phyloP scores from a whole-genome alignment of 495 filamentous ascomycete genomes.

The Penicillium ochrochloron region DNA sequence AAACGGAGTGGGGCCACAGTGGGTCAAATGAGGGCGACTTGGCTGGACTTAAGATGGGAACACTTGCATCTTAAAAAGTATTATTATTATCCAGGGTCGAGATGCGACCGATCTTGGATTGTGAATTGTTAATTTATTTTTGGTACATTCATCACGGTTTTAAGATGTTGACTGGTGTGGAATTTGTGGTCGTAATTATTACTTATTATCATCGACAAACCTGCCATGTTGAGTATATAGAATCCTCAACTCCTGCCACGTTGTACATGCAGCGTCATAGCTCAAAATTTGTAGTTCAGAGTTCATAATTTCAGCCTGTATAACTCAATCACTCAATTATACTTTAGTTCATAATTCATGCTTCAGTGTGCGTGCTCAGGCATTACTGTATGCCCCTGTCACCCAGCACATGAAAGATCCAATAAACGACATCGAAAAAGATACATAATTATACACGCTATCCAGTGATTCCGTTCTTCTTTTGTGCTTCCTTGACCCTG shows the following conservation, averaged over 20 bases:
- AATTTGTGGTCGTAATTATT: neutral
- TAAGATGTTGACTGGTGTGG: neutral
- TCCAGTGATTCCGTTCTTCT: neutral
- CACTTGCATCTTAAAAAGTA: neutral
- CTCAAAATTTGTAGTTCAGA: neutral
- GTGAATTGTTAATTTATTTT: neutral
- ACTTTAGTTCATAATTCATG: neutral
- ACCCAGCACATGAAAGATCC: neutral
- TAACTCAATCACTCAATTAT: neutral
- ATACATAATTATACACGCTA: neutral
- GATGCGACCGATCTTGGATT: conserved; percentile 7
- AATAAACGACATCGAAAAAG: neutral
- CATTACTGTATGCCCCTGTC: neutral
- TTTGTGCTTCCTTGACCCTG: neutral
- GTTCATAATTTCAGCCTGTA: neutral
- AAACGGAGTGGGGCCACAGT: conserved; percentile 27
- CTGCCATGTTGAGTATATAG: neutral
- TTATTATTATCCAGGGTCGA: neutral
- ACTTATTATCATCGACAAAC: neutral
- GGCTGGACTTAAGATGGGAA: conserved; percentile 16
- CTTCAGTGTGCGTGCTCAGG: neutral
- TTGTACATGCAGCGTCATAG: neutral
- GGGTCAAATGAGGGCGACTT: conserved; percentile 21
- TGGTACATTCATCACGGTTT: neutral
- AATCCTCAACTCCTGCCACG: neutral